Percentiles rank a stretch among this genome's conserved stretches.
phyloP scores from a whole-genome alignment of 305 asterid genomes.

The Fraxinus nigra region DNA sequence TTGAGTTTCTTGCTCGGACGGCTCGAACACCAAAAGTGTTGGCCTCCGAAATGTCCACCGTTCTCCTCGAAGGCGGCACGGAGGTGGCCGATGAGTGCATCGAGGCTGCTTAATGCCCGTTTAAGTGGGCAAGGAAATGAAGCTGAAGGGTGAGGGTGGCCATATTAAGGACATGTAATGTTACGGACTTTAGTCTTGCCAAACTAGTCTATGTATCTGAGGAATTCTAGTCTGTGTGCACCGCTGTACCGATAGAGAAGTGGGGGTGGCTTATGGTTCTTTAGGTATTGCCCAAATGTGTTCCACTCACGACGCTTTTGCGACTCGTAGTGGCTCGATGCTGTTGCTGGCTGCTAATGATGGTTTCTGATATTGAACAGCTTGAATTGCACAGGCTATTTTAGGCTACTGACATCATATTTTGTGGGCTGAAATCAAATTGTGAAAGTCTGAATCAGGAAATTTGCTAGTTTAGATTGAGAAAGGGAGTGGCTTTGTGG shows the following conservation, averaged over 20 bases:
- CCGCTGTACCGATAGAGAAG: slow-evolving; percentile 58
- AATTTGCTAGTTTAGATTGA: neutral
- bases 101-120: slow-evolving; percentile 87
- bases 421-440: neutral
- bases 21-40: slow-evolving; percentile 81
- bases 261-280: slow-evolving; percentile 69
- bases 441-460: neutral
- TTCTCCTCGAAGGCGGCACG: slow-evolving; percentile 84
- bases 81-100: slow-evolving; percentile 72
- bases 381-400: slow-evolving; percentile 10
- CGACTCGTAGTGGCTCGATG: slow-evolving; percentile 66
- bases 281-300: slow-evolving; percentile 74
- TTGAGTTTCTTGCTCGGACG: slow-evolving; percentile 32
- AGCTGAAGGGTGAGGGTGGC: slow-evolving; percentile 59
- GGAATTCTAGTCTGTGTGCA: slow-evolving; percentile 62
- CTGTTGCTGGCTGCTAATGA: slow-evolving; percentile 17
- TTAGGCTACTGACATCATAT: neutral
- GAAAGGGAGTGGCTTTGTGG: neutral
- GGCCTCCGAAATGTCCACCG: slow-evolving; percentile 62
- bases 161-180: slow-evolving; percentile 62
- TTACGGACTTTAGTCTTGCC: slow-evolving; percentile 68
- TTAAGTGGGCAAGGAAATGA: slow-evolving; percentile 73
- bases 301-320: slow-evolving; percentile 84
- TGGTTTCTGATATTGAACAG: slow-evolving; percentile 27
- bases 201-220: slow-evolving; percentile 67